Base-by-base conservation (phyloP, 441 rosid genomes). In the Heliophila coronopifolia region DNA sequence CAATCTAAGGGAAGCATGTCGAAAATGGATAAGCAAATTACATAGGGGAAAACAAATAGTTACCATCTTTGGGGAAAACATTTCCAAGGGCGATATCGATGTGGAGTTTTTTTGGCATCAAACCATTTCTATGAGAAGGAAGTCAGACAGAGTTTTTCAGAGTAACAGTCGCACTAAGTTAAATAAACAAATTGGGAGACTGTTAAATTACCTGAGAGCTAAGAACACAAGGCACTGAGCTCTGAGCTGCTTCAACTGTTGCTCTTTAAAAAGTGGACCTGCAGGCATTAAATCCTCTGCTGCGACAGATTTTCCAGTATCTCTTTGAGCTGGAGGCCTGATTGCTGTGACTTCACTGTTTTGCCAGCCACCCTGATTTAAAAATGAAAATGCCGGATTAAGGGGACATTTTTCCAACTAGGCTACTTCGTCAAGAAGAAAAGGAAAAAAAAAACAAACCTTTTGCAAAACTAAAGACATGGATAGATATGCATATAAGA, bases 221-320 rank as follows among this genome's bases (percentile, higher is more conserved):
- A 90, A 67, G 70, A 83, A 86, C 20, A 90, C 95, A 47, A 90
- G 94, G 76, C 97, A 90, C 69, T 90, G 97, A 18, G 97, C 98
- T 66, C 95, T 81, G 61, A 90, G 98, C 70, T 90, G 98, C 71
- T 82, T 90, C 61, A 90, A 59, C 58, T 90, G 95, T 54, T 84
- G 89, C 55, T 86, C 98, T 61, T 77, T 90, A 66, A 90, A 90
- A 62, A 83, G 92, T 76, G 76, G 58, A 73, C 77, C 78, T 66
- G 80, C 61, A 16, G 53, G 50, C 8, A 65, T 9, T 26, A 67
- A 45, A 71, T 64, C 69, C 56, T 75, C 81, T 34, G 68, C 50
- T 73, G 66, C 68, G 40, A 75, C 65, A 76, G 75, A 68, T 61
- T 78, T 83, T 65, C 94, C 97, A 16, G 68, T 50, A 54, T 83